Evolutionary conservation across 345 rosid species (phyloP), one percentile per base, ranked within the genome.

Genomic region (Eucalyptus pauciflora): DNA sequence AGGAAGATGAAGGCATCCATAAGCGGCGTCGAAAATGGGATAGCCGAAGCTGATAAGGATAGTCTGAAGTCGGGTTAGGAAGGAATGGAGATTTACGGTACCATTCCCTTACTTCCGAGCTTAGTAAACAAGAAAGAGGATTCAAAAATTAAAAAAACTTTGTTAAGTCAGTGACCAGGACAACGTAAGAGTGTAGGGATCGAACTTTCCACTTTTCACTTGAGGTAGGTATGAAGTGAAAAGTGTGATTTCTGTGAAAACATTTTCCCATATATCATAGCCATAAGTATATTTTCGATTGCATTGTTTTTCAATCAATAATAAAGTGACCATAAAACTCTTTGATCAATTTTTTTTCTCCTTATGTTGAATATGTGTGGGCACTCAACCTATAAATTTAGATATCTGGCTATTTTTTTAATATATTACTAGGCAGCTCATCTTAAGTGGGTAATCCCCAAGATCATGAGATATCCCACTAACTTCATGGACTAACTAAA

Each of bases 101-200:
- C 6, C 62, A 24, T 56, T 56, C 29, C 27, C 62, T 56, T 24
- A 56, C 62, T 56, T 56, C 3, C 62, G 4, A 22, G 62, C 62
- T 56, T 56, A 24, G 62, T 56, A 56, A 56, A 56, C 12, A 4
- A 56, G 29, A 56, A 56, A 56, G 62, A 56, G 13, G 29, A 56
- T 10, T 22, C 0, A 56, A 56, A 56, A 1, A 56, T 56, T 56
- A 24, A 24, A 10, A 29, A 56, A 56, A 1, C 0, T 56, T 56
- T 56, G 1, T 56, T 24, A 56, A 54, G n/a, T 56, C 1, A 56
- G 12, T 22, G 62, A 22, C 0, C 0, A 0, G 13, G 13, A 8
- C 29, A 56, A 56, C 3, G 10, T 2, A 56, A 56, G 62, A 56
- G 62, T 9, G 6, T 0, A 10, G 1, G 29, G 13, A 2, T 24